Conservation (phyloP, 352 stramenopile genomes). For the Phytopythium montanum region DNA sequence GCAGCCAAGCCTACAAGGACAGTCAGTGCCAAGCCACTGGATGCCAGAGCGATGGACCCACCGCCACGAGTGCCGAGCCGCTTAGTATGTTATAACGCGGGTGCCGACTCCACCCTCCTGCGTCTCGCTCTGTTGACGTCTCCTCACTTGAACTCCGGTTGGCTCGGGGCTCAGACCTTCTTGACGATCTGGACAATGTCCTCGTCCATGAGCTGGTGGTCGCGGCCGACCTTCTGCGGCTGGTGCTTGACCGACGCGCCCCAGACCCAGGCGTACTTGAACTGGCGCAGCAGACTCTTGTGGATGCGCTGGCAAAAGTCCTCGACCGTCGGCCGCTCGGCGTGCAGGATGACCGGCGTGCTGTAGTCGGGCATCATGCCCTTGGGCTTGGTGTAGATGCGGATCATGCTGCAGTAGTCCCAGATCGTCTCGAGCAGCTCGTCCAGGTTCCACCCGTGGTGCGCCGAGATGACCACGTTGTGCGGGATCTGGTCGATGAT, state of each 20-base stretch:
- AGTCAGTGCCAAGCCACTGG: no score
- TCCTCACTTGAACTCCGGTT: not conserved
- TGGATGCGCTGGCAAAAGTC: conserved; percentile 95
- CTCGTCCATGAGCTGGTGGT: conserved; percentile 97
- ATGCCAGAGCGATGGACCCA: no score
- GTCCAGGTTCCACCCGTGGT: conserved; percentile 98
- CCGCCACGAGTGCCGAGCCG: not conserved
- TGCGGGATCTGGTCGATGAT: conserved; percentile 98
- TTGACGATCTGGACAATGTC: conserved; percentile 99
- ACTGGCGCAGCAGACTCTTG: conserved; percentile 85
- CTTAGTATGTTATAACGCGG: not conserved
- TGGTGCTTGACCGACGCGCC: conserved; percentile 97
- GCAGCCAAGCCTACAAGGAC: no score
- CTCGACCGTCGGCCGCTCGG: conserved; percentile 94
- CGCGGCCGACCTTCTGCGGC: conserved; percentile 98
- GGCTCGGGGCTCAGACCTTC: conserved; percentile 65
- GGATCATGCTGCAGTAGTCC: conserved; percentile 98
- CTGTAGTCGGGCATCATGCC: conserved; percentile 95
- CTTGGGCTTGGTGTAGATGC: conserved; percentile 98
- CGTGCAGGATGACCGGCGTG: conserved; percentile 97
- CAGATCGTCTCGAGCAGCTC: conserved; percentile 96
- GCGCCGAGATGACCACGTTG: conserved; percentile 96
- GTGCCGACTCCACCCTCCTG: not conserved
- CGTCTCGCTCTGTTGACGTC: no score
- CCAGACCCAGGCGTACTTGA: conserved; percentile 98